Evolutionary conservation across 768 basidiomycete genomes (phyloP), one percentile per base, ranked within the genome.

Genomic region (Psilocybe cubensis): DNA sequence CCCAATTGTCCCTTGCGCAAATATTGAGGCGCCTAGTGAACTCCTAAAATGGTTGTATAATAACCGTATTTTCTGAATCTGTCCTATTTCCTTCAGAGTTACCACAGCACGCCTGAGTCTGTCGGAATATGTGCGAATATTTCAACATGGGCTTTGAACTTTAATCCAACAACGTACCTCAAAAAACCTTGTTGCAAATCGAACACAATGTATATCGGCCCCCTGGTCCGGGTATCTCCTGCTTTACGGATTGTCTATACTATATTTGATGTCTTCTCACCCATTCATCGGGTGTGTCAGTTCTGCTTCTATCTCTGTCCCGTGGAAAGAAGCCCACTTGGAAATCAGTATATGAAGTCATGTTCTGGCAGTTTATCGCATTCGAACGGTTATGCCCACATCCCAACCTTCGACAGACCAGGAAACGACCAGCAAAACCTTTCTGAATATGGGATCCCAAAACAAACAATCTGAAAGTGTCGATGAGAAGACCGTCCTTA

Each of bases 401-500:
- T 44, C 56, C 11, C 58, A 44, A 20, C 46, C 48, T 23, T 52
- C 49, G 18, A 56, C 48, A 27, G 54, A 58, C 40, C 52, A 50
- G 18, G 14, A 38, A 11, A 50, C 50, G 20, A 51, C 44, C 2
- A 45, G 28, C 48, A 54, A 64, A 23, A 42, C 25, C 42, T 40
- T 21, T 5, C 46, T 43, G 17, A 33, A 57, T n/a, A 53, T 41
- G 23, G 14, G 51, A 9, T 51, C 52, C 8, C 49, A 54, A 44
- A 28, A 27, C 21, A 24, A 51, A 18, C 14, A 21, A 10, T 5
- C 33, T 40, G 25, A 9, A n/a, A n/a, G n/a, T 12, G 64, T 90
- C 44, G 75, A 89, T 63, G 86, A 86, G 66, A 75, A 71, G 46
- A 80, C 73, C 52, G 75, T 90, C 23, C 69, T 82, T 35, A 73